Evolutionary conservation across 2,329 filamentous ascomycete genomes (phyloP).

Genomic region (Metarhizium anisopliae): DNA sequence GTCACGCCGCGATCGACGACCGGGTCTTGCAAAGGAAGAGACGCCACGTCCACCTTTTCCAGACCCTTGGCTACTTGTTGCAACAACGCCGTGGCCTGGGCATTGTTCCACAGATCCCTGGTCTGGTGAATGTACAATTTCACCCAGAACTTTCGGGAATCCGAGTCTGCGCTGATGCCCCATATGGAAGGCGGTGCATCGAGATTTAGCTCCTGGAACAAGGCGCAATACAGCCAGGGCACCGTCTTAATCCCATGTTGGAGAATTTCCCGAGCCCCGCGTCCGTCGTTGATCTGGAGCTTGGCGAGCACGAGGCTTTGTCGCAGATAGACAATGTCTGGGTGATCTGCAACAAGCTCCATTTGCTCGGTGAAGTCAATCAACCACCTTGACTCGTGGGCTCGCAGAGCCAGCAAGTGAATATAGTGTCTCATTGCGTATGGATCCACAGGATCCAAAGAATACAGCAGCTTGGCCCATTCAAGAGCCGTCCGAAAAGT

Average conservation of each 20-base stretch:
- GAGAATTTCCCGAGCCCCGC: conserved; percentile 57
- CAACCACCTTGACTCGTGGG: conserved; percentile 71
- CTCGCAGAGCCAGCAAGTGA: conserved; percentile 76
- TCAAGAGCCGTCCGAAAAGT: conserved; percentile 90
- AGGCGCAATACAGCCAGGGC: conserved; percentile 74
- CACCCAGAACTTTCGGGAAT: conserved; percentile 57
- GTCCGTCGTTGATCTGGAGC: conserved; percentile 57
- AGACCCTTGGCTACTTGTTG: conserved; percentile 57
- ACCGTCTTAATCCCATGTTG: conserved; percentile 59
- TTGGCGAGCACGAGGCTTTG: conserved; percentile 73
- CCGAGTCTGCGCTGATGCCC: conserved; percentile 60
- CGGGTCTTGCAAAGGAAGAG: conserved; percentile 30
- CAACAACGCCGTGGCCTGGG: conserved; percentile 60
- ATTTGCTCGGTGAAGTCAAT: conserved; percentile 53
- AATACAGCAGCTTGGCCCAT: conserved; percentile 80
- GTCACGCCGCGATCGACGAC: conserved; percentile 45
- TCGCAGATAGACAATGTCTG: conserved; percentile 55
- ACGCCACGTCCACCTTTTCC: conserved; percentile 29
- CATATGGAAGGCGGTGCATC: conserved; percentile 74
- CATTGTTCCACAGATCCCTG: conserved; percentile 80
- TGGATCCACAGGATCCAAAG: conserved; percentile 68
- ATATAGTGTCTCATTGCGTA: conserved; percentile 75
- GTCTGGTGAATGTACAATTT: conserved; percentile 68
- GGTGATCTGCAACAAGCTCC: conserved; percentile 25
- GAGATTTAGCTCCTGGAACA: conserved; percentile 74